A percentile compares a stretch with the other conserved stretches of the same genome.
Conservation (phyloP, 2,329 filamentous ascomycete species). For the Penicillium janthinellum region DNA sequence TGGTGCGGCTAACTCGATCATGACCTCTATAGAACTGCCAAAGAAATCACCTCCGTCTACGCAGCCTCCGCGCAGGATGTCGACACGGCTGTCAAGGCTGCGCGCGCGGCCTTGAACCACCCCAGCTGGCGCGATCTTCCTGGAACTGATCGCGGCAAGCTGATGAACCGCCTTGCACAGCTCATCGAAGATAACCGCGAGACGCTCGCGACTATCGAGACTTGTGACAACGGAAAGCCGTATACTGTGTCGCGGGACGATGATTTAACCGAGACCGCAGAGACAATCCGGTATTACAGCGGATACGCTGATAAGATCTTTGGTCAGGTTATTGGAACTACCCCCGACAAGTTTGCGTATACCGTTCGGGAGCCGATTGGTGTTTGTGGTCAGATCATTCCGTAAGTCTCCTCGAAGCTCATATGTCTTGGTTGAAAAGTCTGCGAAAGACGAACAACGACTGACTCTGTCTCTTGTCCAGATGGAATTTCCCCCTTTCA, state of each 20-base stretch:
- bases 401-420: conserved; percentile 62
- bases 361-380: conserved; percentile 73
- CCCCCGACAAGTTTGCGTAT: conserved; percentile 76
- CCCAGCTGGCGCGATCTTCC: conserved; percentile 32
- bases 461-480: conserved; percentile 35
- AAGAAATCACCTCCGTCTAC: conserved; percentile 34
- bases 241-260: conserved; percentile 28
- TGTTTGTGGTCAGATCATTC: conserved; percentile 81
- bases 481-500: conserved; percentile 60
- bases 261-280: conserved; percentile 27
- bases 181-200: conserved; percentile 65
- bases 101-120: conserved; percentile 32
- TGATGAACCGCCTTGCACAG: conserved; percentile 66
- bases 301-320: conserved; percentile 87
- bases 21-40: conserved; percentile 25
- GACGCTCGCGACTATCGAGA: conserved; percentile 64
- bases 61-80: conserved; percentile 38
- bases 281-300: conserved; percentile 55
- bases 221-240: conserved; percentile 72
- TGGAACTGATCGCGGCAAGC: conserved; percentile 61
- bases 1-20: neutral
- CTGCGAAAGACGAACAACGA: neutral
- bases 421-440: neutral
- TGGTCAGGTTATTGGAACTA: conserved; percentile 77
- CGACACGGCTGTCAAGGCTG: conserved; percentile 38